A percentile compares a stretch with the other conserved stretches of the same genome.
phyloP scores from a whole-genome alignment of 345 rosid genomes.

The Populus deltoides region DNA sequence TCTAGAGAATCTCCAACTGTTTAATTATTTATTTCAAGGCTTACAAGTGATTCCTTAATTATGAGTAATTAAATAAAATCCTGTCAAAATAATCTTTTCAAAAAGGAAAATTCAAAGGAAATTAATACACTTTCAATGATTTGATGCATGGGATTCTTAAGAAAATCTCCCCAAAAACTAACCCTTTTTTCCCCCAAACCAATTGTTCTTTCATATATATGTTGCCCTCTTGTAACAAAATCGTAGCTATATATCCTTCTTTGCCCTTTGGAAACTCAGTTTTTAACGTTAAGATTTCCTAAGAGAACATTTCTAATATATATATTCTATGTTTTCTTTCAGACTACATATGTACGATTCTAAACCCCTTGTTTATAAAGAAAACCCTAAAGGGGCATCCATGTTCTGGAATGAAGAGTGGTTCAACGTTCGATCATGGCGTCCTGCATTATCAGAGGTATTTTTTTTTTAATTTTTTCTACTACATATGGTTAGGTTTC shows the following conservation, averaged over 20 bases:
- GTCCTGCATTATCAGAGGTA: constrained; percentile 9
- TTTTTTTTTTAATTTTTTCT: background rate
- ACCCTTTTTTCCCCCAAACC: background rate
- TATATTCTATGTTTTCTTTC: background rate
- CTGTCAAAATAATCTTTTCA: background rate
- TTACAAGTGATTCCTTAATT: too few relatives aligned
- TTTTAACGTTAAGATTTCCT: background rate
- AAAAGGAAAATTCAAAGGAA: background rate
- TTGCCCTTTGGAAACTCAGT: constrained; percentile 1
- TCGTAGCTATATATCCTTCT: background rate
- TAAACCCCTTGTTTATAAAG: background rate
- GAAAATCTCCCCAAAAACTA: background rate
- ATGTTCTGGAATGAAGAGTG: constrained; percentile 9
- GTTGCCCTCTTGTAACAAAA: background rate
- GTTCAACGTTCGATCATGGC: background rate
- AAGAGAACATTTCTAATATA: background rate
- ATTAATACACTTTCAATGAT: background rate
- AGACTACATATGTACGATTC: too few relatives aligned
- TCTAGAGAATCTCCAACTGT: too few relatives aligned
- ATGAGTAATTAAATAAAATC: too few relatives aligned
- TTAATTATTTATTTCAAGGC: too few relatives aligned
- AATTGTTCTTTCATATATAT: too few relatives aligned
- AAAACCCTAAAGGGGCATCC: constrained; percentile 4
- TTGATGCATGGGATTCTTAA: background rate
- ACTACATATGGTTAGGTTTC: background rate